Conservation (phyloP, 352 stramenopile genomes). For the Thalassiosira exigua region DNA sequence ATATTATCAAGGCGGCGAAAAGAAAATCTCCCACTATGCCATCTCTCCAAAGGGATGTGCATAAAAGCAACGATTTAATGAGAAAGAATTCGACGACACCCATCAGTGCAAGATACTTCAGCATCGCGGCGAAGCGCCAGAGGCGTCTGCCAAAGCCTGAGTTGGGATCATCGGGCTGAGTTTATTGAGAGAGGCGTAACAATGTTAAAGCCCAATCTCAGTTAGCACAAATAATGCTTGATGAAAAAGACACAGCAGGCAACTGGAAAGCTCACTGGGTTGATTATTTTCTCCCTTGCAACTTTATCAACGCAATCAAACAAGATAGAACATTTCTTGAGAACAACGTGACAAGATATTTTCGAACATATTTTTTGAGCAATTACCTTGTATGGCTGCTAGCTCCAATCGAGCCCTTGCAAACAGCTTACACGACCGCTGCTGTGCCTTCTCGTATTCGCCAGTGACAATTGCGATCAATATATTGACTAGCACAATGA, state of each 20-base stretch:
- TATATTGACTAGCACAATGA: conserved; percentile 47
- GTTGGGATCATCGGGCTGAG: conserved; percentile 8
- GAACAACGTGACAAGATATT: too few species aligned
- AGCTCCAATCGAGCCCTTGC: conserved; percentile 13
- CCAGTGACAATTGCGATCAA: conserved; percentile 48
- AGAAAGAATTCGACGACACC: conserved; percentile 17
- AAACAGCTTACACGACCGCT: conserved; percentile 8
- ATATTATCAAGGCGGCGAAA: conserved; percentile 8
- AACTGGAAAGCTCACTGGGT: conserved; percentile 9
- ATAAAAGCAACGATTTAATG: conserved; percentile 14
- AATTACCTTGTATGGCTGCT: conserved; percentile 20
- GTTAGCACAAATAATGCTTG: neutral
- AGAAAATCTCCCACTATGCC: conserved; percentile 20
- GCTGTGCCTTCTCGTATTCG: conserved; percentile 19
- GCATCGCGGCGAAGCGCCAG: neutral
- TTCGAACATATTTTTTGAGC: too few species aligned
- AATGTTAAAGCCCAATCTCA: too few species aligned
- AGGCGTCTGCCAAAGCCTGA: conserved; percentile 6
- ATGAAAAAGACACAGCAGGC: neutral
- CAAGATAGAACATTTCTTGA: too few species aligned
- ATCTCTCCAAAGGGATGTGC: neutral
- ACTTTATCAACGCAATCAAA: too few species aligned
- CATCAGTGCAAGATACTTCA: conserved; percentile 17
- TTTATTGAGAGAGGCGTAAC: too few species aligned
- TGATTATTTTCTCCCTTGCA: conserved; percentile 24